Percentiles rank a stretch among this genome's conserved stretches.
phyloP scores from a whole-genome alignment of 164 flowering plant species.

The Euptelea pleiosperma region DNA sequence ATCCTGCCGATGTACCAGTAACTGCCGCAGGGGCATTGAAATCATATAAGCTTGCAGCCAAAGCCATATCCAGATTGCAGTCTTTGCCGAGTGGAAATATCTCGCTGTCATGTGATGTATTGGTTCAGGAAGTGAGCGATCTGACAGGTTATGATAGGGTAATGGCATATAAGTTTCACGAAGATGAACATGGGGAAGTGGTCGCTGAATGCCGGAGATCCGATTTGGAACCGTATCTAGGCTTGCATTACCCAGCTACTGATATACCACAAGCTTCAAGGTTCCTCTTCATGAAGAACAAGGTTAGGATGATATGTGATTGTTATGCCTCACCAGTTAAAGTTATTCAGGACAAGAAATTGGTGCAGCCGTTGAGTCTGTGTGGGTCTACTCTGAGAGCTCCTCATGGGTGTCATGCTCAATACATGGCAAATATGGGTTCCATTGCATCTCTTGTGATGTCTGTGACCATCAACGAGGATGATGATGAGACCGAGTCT shows the following conservation, averaged over 20 bases:
- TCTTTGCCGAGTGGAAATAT: constrained; percentile 67
- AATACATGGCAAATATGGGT: constrained; percentile 78
- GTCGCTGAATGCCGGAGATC: constrained; percentile 49
- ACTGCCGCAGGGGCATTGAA: constrained; percentile 77
- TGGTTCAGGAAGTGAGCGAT: constrained; percentile 62
- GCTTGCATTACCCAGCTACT: constrained; percentile 74
- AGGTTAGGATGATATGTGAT: constrained; percentile 78
- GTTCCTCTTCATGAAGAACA: constrained; percentile 71
- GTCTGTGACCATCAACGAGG: constrained; percentile 63
- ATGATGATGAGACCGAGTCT: constrained; percentile 36
- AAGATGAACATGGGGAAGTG: constrained; percentile 84
- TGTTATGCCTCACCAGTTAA: constrained; percentile 54
- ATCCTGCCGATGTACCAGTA: constrained; percentile 58
- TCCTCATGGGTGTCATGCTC: constrained; percentile 82
- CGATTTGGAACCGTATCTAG: constrained; percentile 66
- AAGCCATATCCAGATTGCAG: constrained; percentile 72
- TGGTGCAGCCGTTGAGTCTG: constrained; percentile 54
- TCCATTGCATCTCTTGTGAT: constrained; percentile 76
- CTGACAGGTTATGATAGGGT: constrained; percentile 73
- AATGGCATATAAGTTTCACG: constrained; percentile 77
- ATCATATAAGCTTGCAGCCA: constrained; percentile 79
- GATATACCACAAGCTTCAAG: constrained; percentile 84
- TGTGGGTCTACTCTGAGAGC: constrained; percentile 65
- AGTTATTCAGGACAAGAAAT: constrained; percentile 48
- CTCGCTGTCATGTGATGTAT: constrained; percentile 51